Evolutionary conservation across 768 basidiomycete genomes (phyloP), one percentile per base, ranked within the genome.

Genomic region (Mycena epipterygia): DNA sequence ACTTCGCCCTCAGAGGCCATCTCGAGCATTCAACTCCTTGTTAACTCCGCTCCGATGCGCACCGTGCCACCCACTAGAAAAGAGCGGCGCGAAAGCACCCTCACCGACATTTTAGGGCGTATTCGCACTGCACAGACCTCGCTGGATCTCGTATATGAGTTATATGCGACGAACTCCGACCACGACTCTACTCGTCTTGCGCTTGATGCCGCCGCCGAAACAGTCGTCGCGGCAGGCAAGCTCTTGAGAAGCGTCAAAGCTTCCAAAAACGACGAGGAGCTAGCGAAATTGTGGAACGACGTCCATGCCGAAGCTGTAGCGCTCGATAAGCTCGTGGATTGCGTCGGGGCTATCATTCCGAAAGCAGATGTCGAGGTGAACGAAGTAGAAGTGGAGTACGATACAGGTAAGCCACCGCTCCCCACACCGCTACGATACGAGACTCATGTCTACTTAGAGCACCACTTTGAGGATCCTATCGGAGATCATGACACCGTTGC

Each of bases 381-480:
- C n/a, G n/a, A n/a, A 35, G 56, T 32, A 23, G 61, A 58, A 52
- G 25, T 35, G n/a, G 37, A 52, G 33, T 63, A 58, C 37, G 32
- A 72, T 58, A 67, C 65, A 51, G 70, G 70, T 67, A 52, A 62
- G 70, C 39, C 53, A 37, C 12, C 25, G 27, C 64, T 56, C 49
- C 51, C 11, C 32, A 21, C 32, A 62, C 49, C 17, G 32, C 37
- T 58, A 33, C 42, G 27, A 53, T 67, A 35, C 25, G 59, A 55
- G 42, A 44, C 61, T 62, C 29, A 63, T 46, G 55, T 66, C 49
- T 39, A 60, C 33, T 5, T 46, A 72, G 70, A 56, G 59, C 70
- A 72, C 66, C 71, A 72, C 63, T 72, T 64, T 27, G 71, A 64
- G 51, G 51, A 72, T 61, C 71, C 71, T 32, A 68, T 72, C 44